phyloP scores from a whole-genome alignment of 2,329 filamentous ascomycete genomes.

The Macrophomina pseudophaseolina region DNA sequence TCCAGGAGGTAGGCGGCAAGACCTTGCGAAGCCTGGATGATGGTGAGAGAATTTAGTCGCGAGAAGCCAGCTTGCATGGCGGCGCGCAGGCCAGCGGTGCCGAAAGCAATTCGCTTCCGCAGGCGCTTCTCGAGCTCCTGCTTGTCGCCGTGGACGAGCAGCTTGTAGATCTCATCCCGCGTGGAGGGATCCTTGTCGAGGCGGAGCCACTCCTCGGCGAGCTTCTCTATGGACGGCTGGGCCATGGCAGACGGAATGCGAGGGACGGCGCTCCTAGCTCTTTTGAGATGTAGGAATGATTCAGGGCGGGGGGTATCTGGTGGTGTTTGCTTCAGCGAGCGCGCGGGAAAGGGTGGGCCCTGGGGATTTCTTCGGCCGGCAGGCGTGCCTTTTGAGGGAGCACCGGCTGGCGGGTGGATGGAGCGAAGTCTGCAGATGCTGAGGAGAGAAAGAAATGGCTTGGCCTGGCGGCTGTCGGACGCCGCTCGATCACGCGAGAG shows the following conservation, averaged over 20 bases:
- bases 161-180: conserved; percentile 58
- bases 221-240: conserved; percentile 41
- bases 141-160: conserved; percentile 53
- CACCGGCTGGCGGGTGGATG: neutral
- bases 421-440: neutral
- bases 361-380: conserved; percentile 12
- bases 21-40: conserved; percentile 69
- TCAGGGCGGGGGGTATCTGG: neutral
- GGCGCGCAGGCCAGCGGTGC: conserved; percentile 67
- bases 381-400: neutral
- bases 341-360: conserved; percentile 17
- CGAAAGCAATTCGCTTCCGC: conserved; percentile 63
- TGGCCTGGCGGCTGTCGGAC: neutral
- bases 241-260: conserved; percentile 33
- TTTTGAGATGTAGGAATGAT: neutral
- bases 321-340: neutral
- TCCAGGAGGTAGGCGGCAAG: conserved; percentile 63
- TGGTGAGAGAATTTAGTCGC: conserved; percentile 63
- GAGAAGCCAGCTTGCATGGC: conserved; percentile 70
- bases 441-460: no score
- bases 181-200: conserved; percentile 62
- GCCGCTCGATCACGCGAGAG: conserved; percentile 17
- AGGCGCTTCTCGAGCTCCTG: conserved; percentile 60
- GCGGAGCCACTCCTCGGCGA: conserved; percentile 63
- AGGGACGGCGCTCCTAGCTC: neutral